Conservation (phyloP, 2,329 filamentous ascomycete genomes). For the Thermoascus crustaceus region DNA sequence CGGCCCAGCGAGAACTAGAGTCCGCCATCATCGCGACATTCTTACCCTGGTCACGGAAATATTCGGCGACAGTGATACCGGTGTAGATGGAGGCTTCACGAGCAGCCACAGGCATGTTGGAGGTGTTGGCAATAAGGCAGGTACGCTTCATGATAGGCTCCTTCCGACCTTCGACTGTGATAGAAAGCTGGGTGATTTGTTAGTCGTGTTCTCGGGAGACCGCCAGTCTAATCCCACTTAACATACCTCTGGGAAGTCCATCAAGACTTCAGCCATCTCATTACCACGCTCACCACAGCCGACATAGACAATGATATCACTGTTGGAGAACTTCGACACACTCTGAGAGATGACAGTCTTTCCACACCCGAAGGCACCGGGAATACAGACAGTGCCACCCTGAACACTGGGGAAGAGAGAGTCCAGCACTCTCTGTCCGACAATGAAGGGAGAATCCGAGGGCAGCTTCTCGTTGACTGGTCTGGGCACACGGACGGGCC, state of each 20-base stretch:
- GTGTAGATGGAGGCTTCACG: constrained; percentile 99
- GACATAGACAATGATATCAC: constrained; percentile 96
- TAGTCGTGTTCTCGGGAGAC: constrained; percentile 7
- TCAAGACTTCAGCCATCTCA: constrained; percentile 98
- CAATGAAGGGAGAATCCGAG: constrained; percentile 83
- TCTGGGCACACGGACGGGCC: constrained; percentile 93
- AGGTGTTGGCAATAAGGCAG: constrained; percentile 95
- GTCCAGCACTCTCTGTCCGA: constrained; percentile 93
- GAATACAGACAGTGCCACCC: constrained; percentile 95
- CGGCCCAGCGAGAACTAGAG: constrained; percentile 95
- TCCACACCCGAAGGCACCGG: constrained; percentile 94
- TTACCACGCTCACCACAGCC: constrained; percentile 92
- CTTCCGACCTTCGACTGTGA: constrained; percentile 85
- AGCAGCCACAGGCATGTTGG: constrained; percentile 98
- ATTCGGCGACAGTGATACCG: constrained; percentile 88
- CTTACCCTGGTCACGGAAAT: constrained; percentile 95
- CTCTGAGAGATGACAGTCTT: constrained; percentile 99
- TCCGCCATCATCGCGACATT: constrained; percentile 98
- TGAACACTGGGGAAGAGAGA: constrained; percentile 93
- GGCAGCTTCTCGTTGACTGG: constrained; percentile 87
- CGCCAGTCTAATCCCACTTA: not conserved
- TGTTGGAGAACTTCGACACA: constrained; percentile 99
- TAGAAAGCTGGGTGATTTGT: constrained; percentile 57
- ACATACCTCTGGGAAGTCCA: constrained; percentile 86
- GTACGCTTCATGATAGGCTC: constrained; percentile 99